Percentiles rank a stretch among this genome's conserved stretches.
phyloP scores from a whole-genome alignment of 768 basidiomycete genomes.

The Chalciporus chontae region DNA sequence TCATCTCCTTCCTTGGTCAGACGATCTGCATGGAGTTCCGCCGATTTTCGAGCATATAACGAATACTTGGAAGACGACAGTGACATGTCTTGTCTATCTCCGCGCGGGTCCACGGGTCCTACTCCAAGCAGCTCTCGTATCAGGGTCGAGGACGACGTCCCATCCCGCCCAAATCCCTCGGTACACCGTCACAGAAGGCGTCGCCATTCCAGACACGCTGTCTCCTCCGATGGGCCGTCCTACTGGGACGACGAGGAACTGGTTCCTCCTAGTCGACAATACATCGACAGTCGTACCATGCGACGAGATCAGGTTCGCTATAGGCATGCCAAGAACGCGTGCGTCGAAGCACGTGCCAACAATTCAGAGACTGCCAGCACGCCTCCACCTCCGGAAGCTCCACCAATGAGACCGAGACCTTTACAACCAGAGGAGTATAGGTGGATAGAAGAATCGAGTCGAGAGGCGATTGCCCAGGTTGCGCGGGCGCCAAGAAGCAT shows the following conservation, averaged over 20 bases:
- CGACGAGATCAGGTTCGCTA: constrained; percentile 27
- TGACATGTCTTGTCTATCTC: background rate
- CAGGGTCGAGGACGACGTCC: constrained; percentile 12
- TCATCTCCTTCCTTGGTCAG: constrained; percentile 2
- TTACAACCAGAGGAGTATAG: constrained; percentile 24
- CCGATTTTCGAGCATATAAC: background rate
- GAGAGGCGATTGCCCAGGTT: constrained; percentile 26
- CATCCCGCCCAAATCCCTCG: background rate
- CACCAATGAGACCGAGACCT: constrained; percentile 15
- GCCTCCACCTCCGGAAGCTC: constrained; percentile 17
- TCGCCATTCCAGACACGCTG: background rate
- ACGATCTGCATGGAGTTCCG: background rate
- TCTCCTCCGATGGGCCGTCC: background rate
- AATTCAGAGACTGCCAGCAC: constrained; percentile 6
- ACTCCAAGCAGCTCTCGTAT: background rate
- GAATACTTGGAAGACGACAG: constrained; percentile 1
- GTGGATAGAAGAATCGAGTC: constrained; percentile 22
- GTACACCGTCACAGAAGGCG: constrained; percentile 10
- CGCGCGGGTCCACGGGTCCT: background rate
- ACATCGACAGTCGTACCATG: constrained; percentile 24
- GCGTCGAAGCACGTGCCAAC: constrained; percentile 23
- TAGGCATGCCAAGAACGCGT: constrained; percentile 27
- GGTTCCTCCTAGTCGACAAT: constrained; percentile 12
- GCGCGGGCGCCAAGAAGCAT: constrained; percentile 25
- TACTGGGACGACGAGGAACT: constrained; percentile 21